Evolutionary conservation across 768 basidiomycete species (phyloP).

Genomic region (Xerocomus spinulosus): DNA sequence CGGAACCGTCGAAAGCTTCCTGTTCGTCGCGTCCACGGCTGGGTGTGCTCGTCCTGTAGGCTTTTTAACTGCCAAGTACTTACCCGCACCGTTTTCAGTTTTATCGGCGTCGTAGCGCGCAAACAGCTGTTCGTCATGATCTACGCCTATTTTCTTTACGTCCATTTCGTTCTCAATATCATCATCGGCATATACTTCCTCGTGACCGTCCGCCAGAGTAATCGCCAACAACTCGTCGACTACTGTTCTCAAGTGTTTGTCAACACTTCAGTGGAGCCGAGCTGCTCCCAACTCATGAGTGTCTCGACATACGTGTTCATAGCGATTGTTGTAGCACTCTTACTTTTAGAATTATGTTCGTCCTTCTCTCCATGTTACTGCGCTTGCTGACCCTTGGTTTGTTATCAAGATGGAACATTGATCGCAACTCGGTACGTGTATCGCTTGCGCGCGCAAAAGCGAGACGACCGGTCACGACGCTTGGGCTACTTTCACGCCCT

Average conservation of each 20-base stretch:
- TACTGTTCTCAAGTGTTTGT: slow-evolving; percentile 45
- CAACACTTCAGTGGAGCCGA: slow-evolving; percentile 36
- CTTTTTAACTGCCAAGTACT: background rate
- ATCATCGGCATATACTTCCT: slow-evolving; percentile 50
- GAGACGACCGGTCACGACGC: slow-evolving; percentile 33
- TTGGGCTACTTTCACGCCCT: slow-evolving; percentile 32
- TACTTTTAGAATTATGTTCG: slow-evolving; percentile 58
- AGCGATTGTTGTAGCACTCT: slow-evolving; percentile 39
- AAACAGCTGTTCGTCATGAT: slow-evolving; percentile 57
- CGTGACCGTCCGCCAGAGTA: slow-evolving; percentile 43
- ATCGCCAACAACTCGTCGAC: slow-evolving; percentile 37
- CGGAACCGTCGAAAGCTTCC: slow-evolving; percentile 49
- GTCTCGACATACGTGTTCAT: slow-evolving; percentile 45
- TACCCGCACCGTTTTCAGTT: slow-evolving; percentile 33
- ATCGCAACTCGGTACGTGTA: slow-evolving; percentile 52
- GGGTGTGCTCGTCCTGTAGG: slow-evolving; percentile 39
- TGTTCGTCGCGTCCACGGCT: slow-evolving; percentile 50
- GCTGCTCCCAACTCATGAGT: slow-evolving; percentile 42
- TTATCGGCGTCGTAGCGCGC: slow-evolving; percentile 58
- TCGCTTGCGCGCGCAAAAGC: slow-evolving; percentile 49
- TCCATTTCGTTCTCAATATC: slow-evolving; percentile 54
- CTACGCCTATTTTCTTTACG: slow-evolving; percentile 53
- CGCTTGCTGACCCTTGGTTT: slow-evolving; percentile 1
- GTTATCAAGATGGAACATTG: slow-evolving; percentile 46
- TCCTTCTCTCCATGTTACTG: slow-evolving; percentile 5